Base-by-base conservation (phyloP, 1,139 yeast genomes). In the Nematodospora anomalae region DNA sequence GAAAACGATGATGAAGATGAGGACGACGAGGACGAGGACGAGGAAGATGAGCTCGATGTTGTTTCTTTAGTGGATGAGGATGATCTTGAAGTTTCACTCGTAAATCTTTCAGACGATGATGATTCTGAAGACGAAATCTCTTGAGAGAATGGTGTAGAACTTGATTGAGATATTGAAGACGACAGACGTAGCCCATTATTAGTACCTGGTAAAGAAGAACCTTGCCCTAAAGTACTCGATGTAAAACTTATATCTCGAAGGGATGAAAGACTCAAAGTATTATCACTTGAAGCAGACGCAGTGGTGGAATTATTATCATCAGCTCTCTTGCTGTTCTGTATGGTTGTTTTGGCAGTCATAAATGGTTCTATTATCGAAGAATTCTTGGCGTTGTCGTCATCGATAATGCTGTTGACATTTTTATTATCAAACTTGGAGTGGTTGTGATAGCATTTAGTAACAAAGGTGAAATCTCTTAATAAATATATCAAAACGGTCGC, bases 11-110 rank as follows among this genome's bases (percentile, higher is more conserved):
- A 27, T n/a, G 33, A 22, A 14, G 42, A 31, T 12, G 41, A 32
- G 9, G 46, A 35, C 16, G 52, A 10, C 13, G 42, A 46, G 11
- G 35, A 38, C n/a, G 55, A 49, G 12, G 51, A 47, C 10, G 55
- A 47, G 30, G 40, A 42, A 42, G 38, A 28, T 8, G 31, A 14
- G 14, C 13, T 10, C 14, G n/a, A 25, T 16, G 28, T 7, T 2
- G 24, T n/a, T n/a, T n/a, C n/a, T n/a, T n/a, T n/a, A n/a, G n/a
- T n/a, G n/a, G 35, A 26, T 10, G 30, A 21, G 3, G 34, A 29
- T 11, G 38, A 33, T 20, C 32, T 33, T 3, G 31, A n/a, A 10
- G 24, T 10, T 11, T 33, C 32, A 21, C 8, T n/a, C 6, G 35
- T 7, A 8, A 26, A 24, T 11, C 16, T 25, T 25, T 28, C 13